These are phyloP conservation scores for Rhodotorula paludigena DNA, from an alignment of 768 basidiomycete species.

Conservation along the genomic window DNA sequence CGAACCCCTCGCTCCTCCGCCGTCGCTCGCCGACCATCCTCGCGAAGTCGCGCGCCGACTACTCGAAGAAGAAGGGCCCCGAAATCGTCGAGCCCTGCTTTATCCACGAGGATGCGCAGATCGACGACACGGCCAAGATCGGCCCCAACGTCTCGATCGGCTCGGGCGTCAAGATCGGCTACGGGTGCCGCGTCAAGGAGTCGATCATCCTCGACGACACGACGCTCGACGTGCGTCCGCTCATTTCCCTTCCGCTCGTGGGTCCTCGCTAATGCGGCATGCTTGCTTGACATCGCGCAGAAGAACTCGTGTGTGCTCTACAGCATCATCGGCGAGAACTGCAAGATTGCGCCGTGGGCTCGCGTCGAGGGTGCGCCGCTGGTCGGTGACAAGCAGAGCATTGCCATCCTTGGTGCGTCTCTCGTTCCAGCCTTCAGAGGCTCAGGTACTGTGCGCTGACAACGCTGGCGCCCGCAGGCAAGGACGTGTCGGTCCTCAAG, in stretches of 20 bases:
- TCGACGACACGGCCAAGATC: constrained; percentile 50
- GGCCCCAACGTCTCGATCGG: constrained; percentile 51
- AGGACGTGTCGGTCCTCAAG: constrained; percentile 50
- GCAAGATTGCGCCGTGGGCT: constrained; percentile 51
- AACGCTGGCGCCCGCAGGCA: constrained; percentile 40
- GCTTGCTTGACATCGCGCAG: constrained; percentile 6
- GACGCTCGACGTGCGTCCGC: constrained; percentile 44
- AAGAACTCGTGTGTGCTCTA: constrained; percentile 49
- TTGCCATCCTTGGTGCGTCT: constrained; percentile 50
- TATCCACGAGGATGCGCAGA: constrained; percentile 50
- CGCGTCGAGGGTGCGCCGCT: constrained; percentile 49
- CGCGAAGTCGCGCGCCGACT: constrained; percentile 39
- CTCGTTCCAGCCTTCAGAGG: neutral
- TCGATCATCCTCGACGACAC: constrained; percentile 50
- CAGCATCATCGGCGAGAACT: constrained; percentile 49
- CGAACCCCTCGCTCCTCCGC: constrained; percentile 47
- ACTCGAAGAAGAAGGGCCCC: constrained; percentile 23
- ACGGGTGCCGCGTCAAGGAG: constrained; percentile 49
- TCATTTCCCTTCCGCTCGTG: neutral
- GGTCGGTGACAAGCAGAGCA: constrained; percentile 48
- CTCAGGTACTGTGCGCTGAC: neutral
- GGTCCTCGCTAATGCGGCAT: neutral
- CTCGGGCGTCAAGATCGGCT: constrained; percentile 46
- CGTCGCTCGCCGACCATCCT: constrained; percentile 43
- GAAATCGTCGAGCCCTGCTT: constrained; percentile 49